Percentiles rank a stretch among this genome's conserved stretches.
These are phyloP conservation scores for Alternaria gaisen DNA, from an alignment of 2,329 filamentous ascomycete species.

Conservation along the genomic window DNA sequence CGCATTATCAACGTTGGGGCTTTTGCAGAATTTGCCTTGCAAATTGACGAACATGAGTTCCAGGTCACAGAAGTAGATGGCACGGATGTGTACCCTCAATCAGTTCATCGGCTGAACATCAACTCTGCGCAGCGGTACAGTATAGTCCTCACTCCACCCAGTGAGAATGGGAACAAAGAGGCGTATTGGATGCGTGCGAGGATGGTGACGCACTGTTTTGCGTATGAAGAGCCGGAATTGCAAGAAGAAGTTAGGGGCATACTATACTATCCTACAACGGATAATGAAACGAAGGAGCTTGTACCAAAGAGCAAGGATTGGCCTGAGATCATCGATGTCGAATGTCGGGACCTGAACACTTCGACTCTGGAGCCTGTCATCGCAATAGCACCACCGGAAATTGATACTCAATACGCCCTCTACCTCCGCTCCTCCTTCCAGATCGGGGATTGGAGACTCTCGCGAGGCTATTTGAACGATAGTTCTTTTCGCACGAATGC, in stretches of 20 bases:
- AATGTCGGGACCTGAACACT: conserved; percentile 63
- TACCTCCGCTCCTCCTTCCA: conserved; percentile 67
- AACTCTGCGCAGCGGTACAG: conserved; percentile 76
- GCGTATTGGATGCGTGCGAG: conserved; percentile 62
- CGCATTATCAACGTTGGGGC: conserved; percentile 68
- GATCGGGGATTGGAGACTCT: conserved; percentile 66
- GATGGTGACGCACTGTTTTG: conserved; percentile 69
- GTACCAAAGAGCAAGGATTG: conserved; percentile 59
- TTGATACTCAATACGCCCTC: conserved; percentile 60
- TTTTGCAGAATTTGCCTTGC: conserved; percentile 55
- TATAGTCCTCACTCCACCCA: conserved; percentile 64
- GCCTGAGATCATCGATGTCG: conserved; percentile 58
- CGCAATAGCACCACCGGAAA: conserved; percentile 53
- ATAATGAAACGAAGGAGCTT: background rate
- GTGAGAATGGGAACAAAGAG: conserved; percentile 38
- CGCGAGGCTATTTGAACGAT: conserved; percentile 67
- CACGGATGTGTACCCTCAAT: conserved; percentile 61
- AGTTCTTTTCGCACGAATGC: conserved; percentile 63
- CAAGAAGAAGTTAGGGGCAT: conserved; percentile 60
- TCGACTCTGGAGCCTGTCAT: conserved; percentile 58
- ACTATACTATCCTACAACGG: conserved; percentile 54
- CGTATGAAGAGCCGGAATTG: conserved; percentile 59
- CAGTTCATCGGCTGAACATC: conserved; percentile 62
- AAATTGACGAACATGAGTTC: conserved; percentile 53
- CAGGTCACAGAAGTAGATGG: conserved; percentile 53